phyloP scores from a whole-genome alignment of 345 rosid genomes.

The Ricinus communis region DNA sequence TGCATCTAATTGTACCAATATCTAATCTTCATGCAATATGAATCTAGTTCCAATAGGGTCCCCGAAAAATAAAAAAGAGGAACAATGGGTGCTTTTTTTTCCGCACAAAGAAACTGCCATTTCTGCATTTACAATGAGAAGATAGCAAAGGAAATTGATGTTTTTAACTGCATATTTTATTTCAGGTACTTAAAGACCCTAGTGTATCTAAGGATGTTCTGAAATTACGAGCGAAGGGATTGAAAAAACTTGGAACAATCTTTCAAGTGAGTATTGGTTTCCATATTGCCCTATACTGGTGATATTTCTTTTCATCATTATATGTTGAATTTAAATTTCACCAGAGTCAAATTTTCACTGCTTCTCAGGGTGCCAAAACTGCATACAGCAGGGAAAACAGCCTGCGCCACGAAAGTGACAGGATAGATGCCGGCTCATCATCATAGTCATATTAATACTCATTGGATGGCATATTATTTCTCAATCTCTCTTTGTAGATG shows the following conservation, averaged over 20 bases:
- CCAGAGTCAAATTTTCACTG: slow-evolving; percentile 7
- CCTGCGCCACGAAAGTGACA: slow-evolving; percentile 57
- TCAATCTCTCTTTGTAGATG: slow-evolving; percentile 15
- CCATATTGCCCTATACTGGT: background rate
- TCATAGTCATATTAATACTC: slow-evolving; percentile 21
- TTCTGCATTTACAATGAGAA: too few relatives aligned
- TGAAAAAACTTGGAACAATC: slow-evolving; percentile 82
- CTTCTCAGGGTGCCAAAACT: slow-evolving; percentile 72
- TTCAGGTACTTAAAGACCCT: slow-evolving; percentile 88
- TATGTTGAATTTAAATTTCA: background rate
- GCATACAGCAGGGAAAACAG: slow-evolving; percentile 77
- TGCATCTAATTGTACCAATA: too few relatives aligned
- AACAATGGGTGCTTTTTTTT: too few relatives aligned
- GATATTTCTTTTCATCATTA: slow-evolving; percentile 3
- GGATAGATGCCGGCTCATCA: slow-evolving; percentile 28
- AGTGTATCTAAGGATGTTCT: slow-evolving; percentile 65
- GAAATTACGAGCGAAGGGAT: slow-evolving; percentile 55
- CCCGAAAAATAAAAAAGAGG: too few relatives aligned
- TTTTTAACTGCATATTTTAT: slow-evolving; percentile 10
- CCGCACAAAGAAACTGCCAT: too few relatives aligned
- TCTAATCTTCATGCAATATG: too few relatives aligned
- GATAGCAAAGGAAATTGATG: background rate
- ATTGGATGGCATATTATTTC: slow-evolving; percentile 4
- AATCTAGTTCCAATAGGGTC: too few relatives aligned
- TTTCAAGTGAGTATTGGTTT: slow-evolving; percentile 61